Evolutionary conservation across 148 eudicot genomes (phyloP).

Genomic region (Beta vulgaris): DNA sequence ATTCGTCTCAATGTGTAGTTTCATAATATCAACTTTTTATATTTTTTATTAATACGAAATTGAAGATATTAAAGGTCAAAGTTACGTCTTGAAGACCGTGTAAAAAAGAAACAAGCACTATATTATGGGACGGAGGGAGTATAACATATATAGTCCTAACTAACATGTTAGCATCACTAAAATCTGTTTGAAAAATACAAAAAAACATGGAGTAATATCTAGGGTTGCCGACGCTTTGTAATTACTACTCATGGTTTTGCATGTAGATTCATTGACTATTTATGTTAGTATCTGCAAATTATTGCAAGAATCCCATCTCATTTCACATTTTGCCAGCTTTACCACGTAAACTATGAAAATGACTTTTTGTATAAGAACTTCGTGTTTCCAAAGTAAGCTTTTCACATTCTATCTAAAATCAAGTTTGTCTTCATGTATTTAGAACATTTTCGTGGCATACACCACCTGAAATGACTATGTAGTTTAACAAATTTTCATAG

Average conservation of each 20-base stretch:
- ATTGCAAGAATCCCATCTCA: not conserved
- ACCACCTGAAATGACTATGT: not conserved
- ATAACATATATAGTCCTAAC: not conserved
- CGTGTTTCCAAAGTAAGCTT: not conserved
- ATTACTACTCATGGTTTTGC: not conserved
- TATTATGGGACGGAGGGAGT: too few species aligned
- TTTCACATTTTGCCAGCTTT: conserved; percentile 20
- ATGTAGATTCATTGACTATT: conserved; percentile 4
- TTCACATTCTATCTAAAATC: conserved; percentile 8
- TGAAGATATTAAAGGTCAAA: too few species aligned
- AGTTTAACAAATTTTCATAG: too few species aligned
- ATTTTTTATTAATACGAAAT: too few species aligned
- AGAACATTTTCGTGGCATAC: not conserved
- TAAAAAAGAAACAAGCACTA: too few species aligned
- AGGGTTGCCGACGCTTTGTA: not conserved
- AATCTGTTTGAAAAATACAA: not conserved
- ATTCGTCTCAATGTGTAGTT: too few species aligned
- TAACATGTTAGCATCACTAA: not conserved
- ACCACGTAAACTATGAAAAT: not conserved
- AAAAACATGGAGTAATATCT: not conserved
- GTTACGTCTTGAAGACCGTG: too few species aligned
- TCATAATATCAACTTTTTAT: too few species aligned
- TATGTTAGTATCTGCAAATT: not conserved
- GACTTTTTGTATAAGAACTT: not conserved
- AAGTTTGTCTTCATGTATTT: not conserved